Conservation (phyloP, 176 grass and related monocot genomes). For the Carex pumila region DNA sequence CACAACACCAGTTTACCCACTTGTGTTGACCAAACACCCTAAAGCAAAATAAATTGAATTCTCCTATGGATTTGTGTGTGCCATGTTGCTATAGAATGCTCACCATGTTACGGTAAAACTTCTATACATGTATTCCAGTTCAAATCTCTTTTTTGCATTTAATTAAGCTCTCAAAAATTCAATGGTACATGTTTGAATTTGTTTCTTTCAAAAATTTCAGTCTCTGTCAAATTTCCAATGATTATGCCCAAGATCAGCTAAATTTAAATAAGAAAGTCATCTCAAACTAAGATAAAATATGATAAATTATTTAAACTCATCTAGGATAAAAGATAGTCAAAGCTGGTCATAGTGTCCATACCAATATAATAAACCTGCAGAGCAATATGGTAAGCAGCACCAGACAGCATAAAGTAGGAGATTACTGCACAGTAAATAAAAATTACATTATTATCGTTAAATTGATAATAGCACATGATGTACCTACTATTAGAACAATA, state of each 20-base stretch:
- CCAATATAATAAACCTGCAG: too few species aligned
- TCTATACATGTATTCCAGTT: too few species aligned
- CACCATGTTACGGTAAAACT: neutral
- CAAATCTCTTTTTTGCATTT: neutral
- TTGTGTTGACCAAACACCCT: neutral
- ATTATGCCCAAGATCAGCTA: neutral
- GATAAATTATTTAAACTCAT: too few species aligned
- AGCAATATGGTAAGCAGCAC: too few species aligned
- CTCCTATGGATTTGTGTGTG: neutral
- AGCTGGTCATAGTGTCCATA: too few species aligned
- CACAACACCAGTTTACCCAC: neutral
- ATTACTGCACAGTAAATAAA: too few species aligned
- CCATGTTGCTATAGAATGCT: neutral
- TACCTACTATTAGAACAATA: too few species aligned
- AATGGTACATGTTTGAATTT: neutral
- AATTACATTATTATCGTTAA: too few species aligned
- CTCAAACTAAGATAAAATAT: neutral
- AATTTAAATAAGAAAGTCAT: neutral
- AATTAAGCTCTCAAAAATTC: neutral
- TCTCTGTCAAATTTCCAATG: neutral
- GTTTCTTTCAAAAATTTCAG: too few species aligned
- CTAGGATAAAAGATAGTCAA: too few species aligned
- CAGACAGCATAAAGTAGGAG: too few species aligned
- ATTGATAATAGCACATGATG: too few species aligned
- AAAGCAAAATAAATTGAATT: neutral